A percentile compares a stretch with the other conserved stretches of the same genome.
Evolutionary conservation across 106 monocot genomes (phyloP).

Genomic region (Apostasia ramifera): DNA sequence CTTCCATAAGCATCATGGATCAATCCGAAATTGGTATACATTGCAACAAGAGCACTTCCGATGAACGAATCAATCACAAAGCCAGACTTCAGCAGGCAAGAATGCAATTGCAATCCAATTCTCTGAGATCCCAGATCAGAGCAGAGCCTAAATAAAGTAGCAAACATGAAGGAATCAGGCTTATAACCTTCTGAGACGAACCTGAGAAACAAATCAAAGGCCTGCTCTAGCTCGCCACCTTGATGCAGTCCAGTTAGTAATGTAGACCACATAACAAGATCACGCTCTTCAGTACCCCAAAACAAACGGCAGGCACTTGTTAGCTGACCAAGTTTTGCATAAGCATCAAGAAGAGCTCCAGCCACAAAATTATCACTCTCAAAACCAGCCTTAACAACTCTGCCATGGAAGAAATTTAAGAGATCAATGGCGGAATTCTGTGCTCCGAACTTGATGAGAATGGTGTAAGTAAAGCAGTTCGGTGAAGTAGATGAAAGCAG

Average conservation of each 20-base stretch:
- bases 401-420: constrained; percentile 9
- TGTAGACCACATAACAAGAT: constrained; percentile 21
- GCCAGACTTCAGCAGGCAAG: constrained; percentile 13
- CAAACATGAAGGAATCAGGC: constrained; percentile 13
- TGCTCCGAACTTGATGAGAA: constrained; percentile 10
- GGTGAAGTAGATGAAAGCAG: constrained; percentile 7
- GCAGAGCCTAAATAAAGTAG: constrained; percentile 18
- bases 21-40: constrained; percentile 22
- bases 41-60: constrained; percentile 13
- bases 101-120: constrained; percentile 24
- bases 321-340: constrained; percentile 14
- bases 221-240: constrained; percentile 3
- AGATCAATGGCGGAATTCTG: constrained; percentile 2
- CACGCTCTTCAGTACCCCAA: constrained; percentile 11
- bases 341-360: constrained; percentile 19
- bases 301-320: constrained; percentile 10
- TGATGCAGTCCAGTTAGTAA: constrained; percentile 5
- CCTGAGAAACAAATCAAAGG: constrained; percentile 16
- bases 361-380: constrained; percentile 12
- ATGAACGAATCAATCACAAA: constrained; percentile 11
- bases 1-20: constrained; percentile 9
- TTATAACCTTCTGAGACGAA: constrained; percentile 18
- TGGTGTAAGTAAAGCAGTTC: constrained; percentile 20
- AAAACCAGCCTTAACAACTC: constrained; percentile 7
- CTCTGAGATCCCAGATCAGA: constrained; percentile 5